Conservation (phyloP, 164 flowering plant species). For the Chloranthus sessilifolius region DNA sequence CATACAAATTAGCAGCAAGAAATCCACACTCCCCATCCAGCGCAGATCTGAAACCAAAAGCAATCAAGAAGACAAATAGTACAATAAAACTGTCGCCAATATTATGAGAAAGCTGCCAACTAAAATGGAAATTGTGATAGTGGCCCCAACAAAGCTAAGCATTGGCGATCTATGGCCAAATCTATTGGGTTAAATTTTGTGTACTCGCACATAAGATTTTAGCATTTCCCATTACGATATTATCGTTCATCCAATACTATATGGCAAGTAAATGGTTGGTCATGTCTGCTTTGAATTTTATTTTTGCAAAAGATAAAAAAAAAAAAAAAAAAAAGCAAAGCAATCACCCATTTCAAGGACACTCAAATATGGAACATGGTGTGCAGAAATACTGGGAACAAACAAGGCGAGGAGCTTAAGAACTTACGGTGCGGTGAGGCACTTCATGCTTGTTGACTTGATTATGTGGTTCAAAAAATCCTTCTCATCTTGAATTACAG, state of each 20-base stretch:
- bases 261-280: too few relatives aligned
- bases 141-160: neutral
- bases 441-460: constrained; percentile 96
- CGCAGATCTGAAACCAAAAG: constrained; percentile 56
- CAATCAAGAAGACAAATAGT: neutral
- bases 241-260: neutral
- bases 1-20: constrained; percentile 91
- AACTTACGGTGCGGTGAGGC: constrained; percentile 90
- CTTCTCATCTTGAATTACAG: constrained; percentile 83
- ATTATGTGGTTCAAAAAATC: constrained; percentile 86
- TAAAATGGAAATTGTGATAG: too few relatives aligned
- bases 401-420: neutral
- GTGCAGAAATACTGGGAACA: too few relatives aligned
- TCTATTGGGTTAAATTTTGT: too few relatives aligned
- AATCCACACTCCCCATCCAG: constrained; percentile 93
- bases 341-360: too few relatives aligned
- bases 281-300: too few relatives aligned
- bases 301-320: too few relatives aligned
- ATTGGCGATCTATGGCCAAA: neutral
- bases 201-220: neutral
- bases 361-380: too few relatives aligned
- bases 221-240: constrained; percentile 2
- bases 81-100: too few relatives aligned
- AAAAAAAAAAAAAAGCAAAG: too few relatives aligned
- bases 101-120: too few relatives aligned